These are phyloP conservation scores for Solanum bukasovii DNA, from an alignment of 257 asterid species.

Conservation along the genomic window DNA sequence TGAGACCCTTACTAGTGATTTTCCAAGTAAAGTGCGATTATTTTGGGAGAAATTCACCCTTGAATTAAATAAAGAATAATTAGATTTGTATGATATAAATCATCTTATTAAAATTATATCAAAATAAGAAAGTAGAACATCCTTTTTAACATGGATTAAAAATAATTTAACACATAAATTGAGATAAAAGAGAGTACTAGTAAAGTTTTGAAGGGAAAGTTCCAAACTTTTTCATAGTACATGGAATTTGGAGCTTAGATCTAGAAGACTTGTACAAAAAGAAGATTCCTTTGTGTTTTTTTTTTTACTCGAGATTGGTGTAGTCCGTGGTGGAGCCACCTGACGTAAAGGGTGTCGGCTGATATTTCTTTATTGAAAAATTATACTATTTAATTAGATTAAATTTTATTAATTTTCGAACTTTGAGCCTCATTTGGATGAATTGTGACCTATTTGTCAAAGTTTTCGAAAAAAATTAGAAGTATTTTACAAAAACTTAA, in stretches of 20 bases:
- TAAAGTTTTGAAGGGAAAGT: neutral
- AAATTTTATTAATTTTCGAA: neutral
- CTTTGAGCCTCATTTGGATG: neutral
- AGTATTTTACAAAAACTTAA: neutral
- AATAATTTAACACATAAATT: neutral
- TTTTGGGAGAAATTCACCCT: neutral
- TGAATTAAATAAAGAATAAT: neutral
- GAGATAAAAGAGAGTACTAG: neutral
- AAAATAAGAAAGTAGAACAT: neutral
- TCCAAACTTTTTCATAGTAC: neutral
- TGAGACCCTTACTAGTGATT: neutral
- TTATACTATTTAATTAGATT: neutral
- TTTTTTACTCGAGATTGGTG: neutral
- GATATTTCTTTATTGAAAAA: neutral
- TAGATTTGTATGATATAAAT: neutral
- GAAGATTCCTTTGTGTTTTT: neutral
- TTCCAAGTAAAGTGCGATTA: neutral
- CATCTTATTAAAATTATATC: neutral
- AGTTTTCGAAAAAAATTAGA: neutral
- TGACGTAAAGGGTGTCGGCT: neutral
- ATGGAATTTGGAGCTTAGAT: neutral
- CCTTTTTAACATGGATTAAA: neutral
- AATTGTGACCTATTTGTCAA: neutral
- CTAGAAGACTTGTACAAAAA: neutral
- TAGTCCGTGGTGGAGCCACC: neutral